Percentiles rank a stretch among this genome's conserved stretches.
phyloP scores from a whole-genome alignment of 1,284 basidiomycete genomes.

The Tetrapyrgos nigripes region DNA sequence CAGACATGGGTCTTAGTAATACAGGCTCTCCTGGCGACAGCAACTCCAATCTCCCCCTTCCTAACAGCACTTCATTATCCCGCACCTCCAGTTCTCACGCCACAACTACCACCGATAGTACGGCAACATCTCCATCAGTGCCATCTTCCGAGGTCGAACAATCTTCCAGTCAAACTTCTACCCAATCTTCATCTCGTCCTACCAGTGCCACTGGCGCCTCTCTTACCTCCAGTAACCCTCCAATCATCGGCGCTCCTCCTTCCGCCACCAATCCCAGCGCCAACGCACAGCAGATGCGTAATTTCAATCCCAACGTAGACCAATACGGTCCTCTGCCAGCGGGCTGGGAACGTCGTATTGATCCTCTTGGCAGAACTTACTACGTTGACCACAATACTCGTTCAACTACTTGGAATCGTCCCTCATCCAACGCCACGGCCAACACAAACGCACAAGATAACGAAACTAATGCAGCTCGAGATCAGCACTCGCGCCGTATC shows the following conservation, averaged over 20 bases:
- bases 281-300: constrained; percentile 56
- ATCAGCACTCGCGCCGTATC: constrained; percentile 79
- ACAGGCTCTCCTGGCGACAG: constrained; percentile 54
- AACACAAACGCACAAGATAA: constrained; percentile 61
- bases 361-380: constrained; percentile 90
- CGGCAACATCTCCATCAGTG: constrained; percentile 38
- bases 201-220: constrained; percentile 35
- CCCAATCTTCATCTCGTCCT: constrained; percentile 39
- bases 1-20: constrained; percentile 61
- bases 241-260: constrained; percentile 35
- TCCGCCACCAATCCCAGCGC: constrained; percentile 30
- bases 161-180: constrained; percentile 25
- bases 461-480: constrained; percentile 75
- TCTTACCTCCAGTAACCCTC: constrained; percentile 30
- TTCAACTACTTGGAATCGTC: constrained; percentile 92
- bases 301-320: constrained; percentile 88
- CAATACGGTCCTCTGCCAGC: constrained; percentile 83
- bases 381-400: constrained; percentile 95
- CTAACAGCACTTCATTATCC: constrained; percentile 46
- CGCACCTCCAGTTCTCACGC: constrained; percentile 63
- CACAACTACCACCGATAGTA: constrained; percentile 47
- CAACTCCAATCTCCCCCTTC: constrained; percentile 50
- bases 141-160: constrained; percentile 43
- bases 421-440: constrained; percentile 58
- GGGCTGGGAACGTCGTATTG: constrained; percentile 93